Evolutionary conservation across 192 early-diverging fungal genomes (phyloP).

Genomic region (Dissophora globulifera): DNA sequence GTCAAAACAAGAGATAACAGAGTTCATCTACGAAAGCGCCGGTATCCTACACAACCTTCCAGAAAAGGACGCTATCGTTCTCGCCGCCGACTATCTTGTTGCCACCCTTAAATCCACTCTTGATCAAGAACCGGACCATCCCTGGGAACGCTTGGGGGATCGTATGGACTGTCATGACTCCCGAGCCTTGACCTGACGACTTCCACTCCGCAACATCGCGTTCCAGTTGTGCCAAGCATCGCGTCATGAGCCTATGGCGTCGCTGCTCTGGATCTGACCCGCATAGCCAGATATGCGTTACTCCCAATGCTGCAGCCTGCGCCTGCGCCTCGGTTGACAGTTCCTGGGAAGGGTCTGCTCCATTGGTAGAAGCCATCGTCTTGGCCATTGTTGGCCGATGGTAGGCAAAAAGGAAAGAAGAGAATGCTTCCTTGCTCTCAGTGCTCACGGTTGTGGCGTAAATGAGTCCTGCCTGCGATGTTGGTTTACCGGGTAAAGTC

Average conservation of each 20-base stretch:
- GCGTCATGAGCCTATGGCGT: conserved; percentile 28
- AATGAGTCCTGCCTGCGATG: conserved; percentile 29
- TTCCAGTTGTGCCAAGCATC: conserved; percentile 26
- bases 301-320: conserved; percentile 13
- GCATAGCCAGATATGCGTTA: conserved; percentile 50
- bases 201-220: conserved; percentile 36
- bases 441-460: conserved; percentile 20
- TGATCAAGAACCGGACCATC: conserved; percentile 46
- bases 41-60: conserved; percentile 39
- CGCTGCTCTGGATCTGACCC: conserved; percentile 42
- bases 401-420: conserved; percentile 31
- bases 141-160: conserved; percentile 43
- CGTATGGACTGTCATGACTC: conserved; percentile 35
- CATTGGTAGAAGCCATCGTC: no score
- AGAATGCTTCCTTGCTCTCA: conserved; percentile 19
- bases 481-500: conserved; percentile 10
- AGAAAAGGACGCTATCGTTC: conserved; percentile 36
- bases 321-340: conserved; percentile 10
- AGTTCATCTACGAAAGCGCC: no score
- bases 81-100: conserved; percentile 24
- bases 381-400: conserved; percentile 22
- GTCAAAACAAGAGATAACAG: no score
- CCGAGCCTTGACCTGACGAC: conserved; percentile 34
- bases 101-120: conserved; percentile 40
- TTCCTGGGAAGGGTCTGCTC: no score